phyloP scores from a whole-genome alignment of 352 stramenopile species.

The Globisporangium splendens region DNA sequence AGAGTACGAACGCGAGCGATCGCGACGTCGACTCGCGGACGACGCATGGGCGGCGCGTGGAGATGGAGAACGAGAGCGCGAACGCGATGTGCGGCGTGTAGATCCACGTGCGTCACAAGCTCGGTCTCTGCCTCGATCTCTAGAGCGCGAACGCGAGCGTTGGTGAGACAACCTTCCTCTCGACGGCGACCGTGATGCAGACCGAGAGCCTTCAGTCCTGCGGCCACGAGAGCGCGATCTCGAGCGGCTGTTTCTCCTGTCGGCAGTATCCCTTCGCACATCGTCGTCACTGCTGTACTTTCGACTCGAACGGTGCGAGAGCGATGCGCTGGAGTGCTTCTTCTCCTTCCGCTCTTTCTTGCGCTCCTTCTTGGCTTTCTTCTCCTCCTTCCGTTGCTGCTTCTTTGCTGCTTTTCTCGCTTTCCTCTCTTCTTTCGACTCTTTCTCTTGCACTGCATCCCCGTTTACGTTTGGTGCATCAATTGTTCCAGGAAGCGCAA shows the following conservation, averaged over 20 bases:
- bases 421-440: constrained; percentile 30
- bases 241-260: background rate
- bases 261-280: background rate
- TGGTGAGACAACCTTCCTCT: background rate
- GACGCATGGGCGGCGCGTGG: background rate
- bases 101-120: no score
- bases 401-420: constrained; percentile 52
- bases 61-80: background rate
- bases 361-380: constrained; percentile 56
- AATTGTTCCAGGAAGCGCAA: constrained; percentile 51
- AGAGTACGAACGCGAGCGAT: constrained; percentile 6
- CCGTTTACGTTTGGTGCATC: background rate
- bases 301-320: no score
- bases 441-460: constrained; percentile 3
- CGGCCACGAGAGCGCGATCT: constrained; percentile 2
- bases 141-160: constrained; percentile 2
- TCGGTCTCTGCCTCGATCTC: constrained; percentile 2
- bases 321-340: no score
- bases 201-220: background rate
- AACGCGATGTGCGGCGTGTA: background rate
- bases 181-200: background rate
- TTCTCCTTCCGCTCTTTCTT: constrained; percentile 68
- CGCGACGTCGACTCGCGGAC: background rate
- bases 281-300: background rate
- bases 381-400: constrained; percentile 51